Conservation (phyloP, 2,329 filamentous ascomycete species). For the Sclerotinia glacialis region DNA sequence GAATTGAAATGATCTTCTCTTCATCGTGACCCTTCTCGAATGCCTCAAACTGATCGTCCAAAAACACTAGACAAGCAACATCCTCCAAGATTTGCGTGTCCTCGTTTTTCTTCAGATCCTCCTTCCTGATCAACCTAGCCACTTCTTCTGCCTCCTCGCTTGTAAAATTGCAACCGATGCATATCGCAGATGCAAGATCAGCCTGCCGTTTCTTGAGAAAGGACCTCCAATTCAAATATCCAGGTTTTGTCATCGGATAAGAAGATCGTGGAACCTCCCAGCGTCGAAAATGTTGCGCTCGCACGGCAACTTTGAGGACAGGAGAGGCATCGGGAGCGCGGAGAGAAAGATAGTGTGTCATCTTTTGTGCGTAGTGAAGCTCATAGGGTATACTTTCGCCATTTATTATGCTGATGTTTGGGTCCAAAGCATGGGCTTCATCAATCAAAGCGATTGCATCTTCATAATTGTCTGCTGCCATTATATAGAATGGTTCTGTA, state of each 20-base stretch:
- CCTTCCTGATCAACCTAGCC: conserved; percentile 73
- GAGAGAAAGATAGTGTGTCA: conserved; percentile 68
- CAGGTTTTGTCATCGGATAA: conserved; percentile 71
- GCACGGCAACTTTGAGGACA: conserved; percentile 69
- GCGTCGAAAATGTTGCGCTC: conserved; percentile 78
- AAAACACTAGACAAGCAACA: conserved; percentile 80
- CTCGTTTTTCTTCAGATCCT: conserved; percentile 61
- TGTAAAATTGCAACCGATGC: conserved; percentile 42
- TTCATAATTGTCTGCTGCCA: conserved; percentile 39
- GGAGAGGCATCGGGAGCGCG: conserved; percentile 62
- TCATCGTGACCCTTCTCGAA: conserved; percentile 77
- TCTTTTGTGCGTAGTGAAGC: conserved; percentile 76
- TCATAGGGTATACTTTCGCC: conserved; percentile 62
- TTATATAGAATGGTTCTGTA: not conserved
- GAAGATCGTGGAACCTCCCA: conserved; percentile 76
- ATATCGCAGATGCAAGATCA: conserved; percentile 55
- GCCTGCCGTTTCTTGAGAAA: conserved; percentile 71
- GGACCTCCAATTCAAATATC: conserved; percentile 78
- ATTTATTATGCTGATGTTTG: conserved; percentile 51
- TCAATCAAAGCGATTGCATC: conserved; percentile 68
- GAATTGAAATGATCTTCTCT: conserved; percentile 69
- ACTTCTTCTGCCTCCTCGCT: conserved; percentile 58
- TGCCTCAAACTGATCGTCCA: conserved; percentile 81
- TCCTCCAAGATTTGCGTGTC: conserved; percentile 79
- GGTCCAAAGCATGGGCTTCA: conserved; percentile 66